Conservation (phyloP, 768 basidiomycete species). For the Tulasnella sp. region DNA sequence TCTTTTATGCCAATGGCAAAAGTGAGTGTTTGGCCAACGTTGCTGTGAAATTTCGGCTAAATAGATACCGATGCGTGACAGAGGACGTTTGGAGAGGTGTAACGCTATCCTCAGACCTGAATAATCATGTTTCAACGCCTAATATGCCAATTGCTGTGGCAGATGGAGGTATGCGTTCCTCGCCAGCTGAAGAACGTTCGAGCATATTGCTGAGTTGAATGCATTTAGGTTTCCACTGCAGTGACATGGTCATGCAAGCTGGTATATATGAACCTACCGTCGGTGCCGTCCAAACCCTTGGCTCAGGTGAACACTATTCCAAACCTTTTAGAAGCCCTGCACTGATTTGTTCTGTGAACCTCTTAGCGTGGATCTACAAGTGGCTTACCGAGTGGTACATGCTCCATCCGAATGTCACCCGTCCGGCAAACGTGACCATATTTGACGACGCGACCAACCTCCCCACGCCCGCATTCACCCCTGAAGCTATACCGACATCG, state of each 20-base stretch:
- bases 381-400: constrained; percentile 24
- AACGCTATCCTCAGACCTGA: constrained; percentile 25
- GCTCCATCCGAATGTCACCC: constrained; percentile 16
- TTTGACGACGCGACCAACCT: background rate
- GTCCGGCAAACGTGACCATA: constrained; percentile 16
- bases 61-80: background rate
- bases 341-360: background rate
- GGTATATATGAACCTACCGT: constrained; percentile 13
- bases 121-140: constrained; percentile 5
- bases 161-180: background rate
- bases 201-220: background rate
- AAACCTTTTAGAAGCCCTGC: background rate
- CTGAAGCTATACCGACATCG: background rate
- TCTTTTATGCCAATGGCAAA: constrained; percentile 26
- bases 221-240: constrained; percentile 24
- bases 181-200: background rate
- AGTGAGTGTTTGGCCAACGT: constrained; percentile 2
- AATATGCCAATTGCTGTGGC: constrained; percentile 22
- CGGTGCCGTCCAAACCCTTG: constrained; percentile 13
- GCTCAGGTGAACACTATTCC: background rate
- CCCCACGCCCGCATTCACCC: background rate
- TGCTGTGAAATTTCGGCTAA: background rate
- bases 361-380: constrained; percentile 8
- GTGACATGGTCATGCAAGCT: constrained; percentile 23
- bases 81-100: constrained; percentile 24